Base-by-base conservation (phyloP, 257 asterid genomes). In the Penstemon barbatus region DNA sequence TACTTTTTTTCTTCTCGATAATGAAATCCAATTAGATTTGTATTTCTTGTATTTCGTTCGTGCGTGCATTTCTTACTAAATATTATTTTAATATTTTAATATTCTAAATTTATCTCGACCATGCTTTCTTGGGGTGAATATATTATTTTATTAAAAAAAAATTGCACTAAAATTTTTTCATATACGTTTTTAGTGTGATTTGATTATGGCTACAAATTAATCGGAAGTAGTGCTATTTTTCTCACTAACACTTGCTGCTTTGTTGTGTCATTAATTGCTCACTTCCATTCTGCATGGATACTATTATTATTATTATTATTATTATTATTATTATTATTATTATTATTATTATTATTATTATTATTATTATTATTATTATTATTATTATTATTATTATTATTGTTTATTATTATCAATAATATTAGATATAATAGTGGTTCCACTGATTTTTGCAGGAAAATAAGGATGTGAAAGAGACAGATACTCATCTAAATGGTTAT, bases 131-230 rank as follows among this genome's bases (percentile, higher is more conserved):
- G 36, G 12, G 48, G 58, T 50, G 46, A 53, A n/a, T 55, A 63
- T 65, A 58, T 25, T 1, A 25, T 25, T 68, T 56, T 76, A 59
- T 60, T 51, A 0, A n/a, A 52, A 59, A 59, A 78, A 73, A 63
- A 56, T 57, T 57, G 60, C 65, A 65, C 74, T 74, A 68, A 65
- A 68, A 71, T 67, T 40, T 25, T 75, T 57, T 71, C 63, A 52
- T 73, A 49, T 78, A 75, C 80, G 83, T 83, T 77, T 79, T 79
- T 70, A 69, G 63, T 63, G 33, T 25, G 71, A 71, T 69, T 62
- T 49, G 71, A 58, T 70, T 76, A 58, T 73, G 74, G 72, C 73
- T 61, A 37, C 60, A 51, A 38, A 58, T 25, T n/a, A 39, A 46
- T 13, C 33, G 33, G 44, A 18, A 54, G 71, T 56, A 3, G 65